phyloP scores from a whole-genome alignment of 2,329 filamentous ascomycete species.

The Dactylonectria macrodidyma region DNA sequence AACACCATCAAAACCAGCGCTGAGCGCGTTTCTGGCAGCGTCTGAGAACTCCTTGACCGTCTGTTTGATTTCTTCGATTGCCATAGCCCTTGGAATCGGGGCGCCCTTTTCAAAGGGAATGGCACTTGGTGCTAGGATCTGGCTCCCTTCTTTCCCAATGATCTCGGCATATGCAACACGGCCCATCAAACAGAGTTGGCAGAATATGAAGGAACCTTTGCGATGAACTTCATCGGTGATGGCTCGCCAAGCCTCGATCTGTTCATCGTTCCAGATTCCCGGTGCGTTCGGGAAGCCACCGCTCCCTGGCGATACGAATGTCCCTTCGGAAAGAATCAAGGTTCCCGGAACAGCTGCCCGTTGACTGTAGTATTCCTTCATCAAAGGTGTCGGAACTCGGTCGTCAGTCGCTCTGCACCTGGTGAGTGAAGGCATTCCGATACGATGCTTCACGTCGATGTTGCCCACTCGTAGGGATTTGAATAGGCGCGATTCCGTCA shows the following conservation, averaged over 20 bases:
- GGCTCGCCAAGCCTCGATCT: conserved; percentile 72
- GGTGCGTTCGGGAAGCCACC: conserved; percentile 63
- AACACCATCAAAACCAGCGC: conserved; percentile 79
- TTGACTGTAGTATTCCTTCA: conserved; percentile 65
- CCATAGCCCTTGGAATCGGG: conserved; percentile 74
- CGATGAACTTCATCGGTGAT: conserved; percentile 75
- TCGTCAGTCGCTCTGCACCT: conserved; percentile 62
- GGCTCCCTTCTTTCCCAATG: conserved; percentile 46
- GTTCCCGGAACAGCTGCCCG: conserved; percentile 59
- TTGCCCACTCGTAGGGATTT: conserved; percentile 59
- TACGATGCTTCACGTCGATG: conserved; percentile 56
- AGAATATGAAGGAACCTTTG: conserved; percentile 72
- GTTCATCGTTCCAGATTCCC: conserved; percentile 70
- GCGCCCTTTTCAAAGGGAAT: conserved; percentile 61
- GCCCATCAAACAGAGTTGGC: conserved; percentile 75
- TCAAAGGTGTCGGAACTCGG: conserved; percentile 42
- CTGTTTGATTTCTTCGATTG: conserved; percentile 73
- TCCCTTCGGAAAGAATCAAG: conserved; percentile 61
- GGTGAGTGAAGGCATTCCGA: conserved; percentile 72
- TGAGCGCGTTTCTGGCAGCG: conserved; percentile 68
- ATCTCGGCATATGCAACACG: conserved; percentile 61
- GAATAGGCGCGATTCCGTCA: conserved; percentile 55
- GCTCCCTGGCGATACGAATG: conserved; percentile 56
- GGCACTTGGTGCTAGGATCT: conserved; percentile 47
- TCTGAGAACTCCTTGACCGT: conserved; percentile 71